A percentile compares a stretch with the other conserved stretches of the same genome.
phyloP scores from a whole-genome alignment of 768 basidiomycete species.

The Podaxis sp. region DNA sequence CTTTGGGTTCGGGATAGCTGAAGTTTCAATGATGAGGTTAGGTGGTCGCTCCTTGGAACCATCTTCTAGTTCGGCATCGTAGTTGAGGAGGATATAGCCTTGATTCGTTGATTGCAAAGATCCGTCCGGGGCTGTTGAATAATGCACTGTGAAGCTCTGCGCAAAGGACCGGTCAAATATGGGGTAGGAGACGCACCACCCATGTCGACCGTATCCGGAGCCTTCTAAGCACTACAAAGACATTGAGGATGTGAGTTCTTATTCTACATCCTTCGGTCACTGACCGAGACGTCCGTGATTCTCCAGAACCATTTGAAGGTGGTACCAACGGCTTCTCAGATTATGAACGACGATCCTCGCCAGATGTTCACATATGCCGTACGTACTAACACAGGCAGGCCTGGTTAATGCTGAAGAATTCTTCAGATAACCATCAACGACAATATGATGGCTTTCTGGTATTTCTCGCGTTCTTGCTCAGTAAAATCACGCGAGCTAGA shows the following conservation, averaged over 20 bases:
- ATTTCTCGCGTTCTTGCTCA: slow-evolving; percentile 8
- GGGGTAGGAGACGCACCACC: slow-evolving; percentile 21
- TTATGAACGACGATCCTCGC: not conserved
- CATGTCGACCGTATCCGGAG: slow-evolving; percentile 38
- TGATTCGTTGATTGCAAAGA: slow-evolving; percentile 43
- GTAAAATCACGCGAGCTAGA: not conserved
- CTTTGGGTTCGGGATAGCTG: not conserved
- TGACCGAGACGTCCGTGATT: not conserved
- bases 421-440: slow-evolving; percentile 8
- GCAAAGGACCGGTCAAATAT: not conserved
- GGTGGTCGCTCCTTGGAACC: slow-evolving; percentile 4
- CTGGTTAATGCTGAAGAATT: not conserved
- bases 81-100: slow-evolving; percentile 36
- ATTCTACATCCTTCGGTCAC: no score
- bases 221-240: not conserved
- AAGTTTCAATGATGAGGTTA: not conserved
- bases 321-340: not conserved
- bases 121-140: slow-evolving; percentile 32
- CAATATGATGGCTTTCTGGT: not conserved
- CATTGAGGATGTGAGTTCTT: not conserved
- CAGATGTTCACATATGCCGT: not conserved
- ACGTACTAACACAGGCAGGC: not conserved
- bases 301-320: not conserved
- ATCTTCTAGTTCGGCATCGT: slow-evolving; percentile 33
- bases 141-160: not conserved